Evolutionary conservation across 2,329 filamentous ascomycete genomes (phyloP).

Genomic region (Pochonia chlamydosporia): DNA sequence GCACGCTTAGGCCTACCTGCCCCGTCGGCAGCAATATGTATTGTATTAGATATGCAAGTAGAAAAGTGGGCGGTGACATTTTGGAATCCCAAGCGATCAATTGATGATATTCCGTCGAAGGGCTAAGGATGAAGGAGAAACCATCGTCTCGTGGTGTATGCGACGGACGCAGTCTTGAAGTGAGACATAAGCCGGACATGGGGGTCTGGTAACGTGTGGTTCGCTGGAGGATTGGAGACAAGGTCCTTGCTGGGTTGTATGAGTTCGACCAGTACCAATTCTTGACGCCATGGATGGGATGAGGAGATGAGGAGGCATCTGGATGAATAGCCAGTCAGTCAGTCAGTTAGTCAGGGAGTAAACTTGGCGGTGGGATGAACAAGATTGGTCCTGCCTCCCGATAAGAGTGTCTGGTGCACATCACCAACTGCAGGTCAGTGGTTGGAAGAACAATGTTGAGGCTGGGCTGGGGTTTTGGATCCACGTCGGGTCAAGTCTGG

Average conservation of each 20-base stretch:
- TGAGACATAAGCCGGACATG: slow-evolving; percentile 11
- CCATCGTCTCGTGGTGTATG: slow-evolving; percentile 5
- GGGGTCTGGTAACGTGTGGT: slow-evolving; percentile 6
- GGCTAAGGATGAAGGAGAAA: neutral
- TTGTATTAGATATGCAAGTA: no score
- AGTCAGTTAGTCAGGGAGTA: no score
- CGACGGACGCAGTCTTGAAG: slow-evolving; percentile 11
- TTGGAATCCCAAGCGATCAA: neutral
- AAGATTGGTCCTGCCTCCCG: neutral
- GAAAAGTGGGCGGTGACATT: slow-evolving; percentile 1
- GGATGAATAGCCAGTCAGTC: no score
- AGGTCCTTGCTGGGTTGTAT: neutral
- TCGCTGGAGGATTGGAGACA: slow-evolving; percentile 2
- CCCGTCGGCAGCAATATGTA: neutral
- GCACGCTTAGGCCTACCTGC: neutral
- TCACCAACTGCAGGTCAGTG: slow-evolving; percentile 1
- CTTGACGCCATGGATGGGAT: neutral
- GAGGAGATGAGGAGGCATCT: no score
- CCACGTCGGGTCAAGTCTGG: no score
- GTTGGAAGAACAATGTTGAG: slow-evolving; percentile 1
- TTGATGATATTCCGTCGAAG: neutral
- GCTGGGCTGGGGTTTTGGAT: neutral
- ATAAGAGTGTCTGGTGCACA: neutral
- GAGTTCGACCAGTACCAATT: neutral
- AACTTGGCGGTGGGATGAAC: neutral